Percentiles rank a stretch among this genome's conserved stretches.
phyloP scores from a whole-genome alignment of 2,329 filamentous ascomycete species.

The Thelonectria olida region DNA sequence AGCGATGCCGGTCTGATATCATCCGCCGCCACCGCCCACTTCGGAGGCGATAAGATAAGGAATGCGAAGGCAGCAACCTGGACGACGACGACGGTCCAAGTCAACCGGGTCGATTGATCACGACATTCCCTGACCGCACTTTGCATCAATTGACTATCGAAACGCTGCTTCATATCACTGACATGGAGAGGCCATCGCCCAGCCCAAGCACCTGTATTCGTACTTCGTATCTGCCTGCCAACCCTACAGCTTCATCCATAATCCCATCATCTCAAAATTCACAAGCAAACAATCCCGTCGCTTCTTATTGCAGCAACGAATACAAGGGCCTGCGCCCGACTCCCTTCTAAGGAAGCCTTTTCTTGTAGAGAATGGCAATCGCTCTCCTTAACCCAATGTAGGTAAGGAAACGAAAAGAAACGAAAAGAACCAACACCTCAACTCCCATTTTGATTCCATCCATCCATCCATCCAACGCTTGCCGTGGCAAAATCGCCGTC shows the following conservation, averaged over 20 bases:
- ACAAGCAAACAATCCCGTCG: conserved; percentile 20
- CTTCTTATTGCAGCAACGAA: conserved; percentile 21
- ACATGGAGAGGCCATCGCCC: background rate
- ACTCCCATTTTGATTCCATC: conserved; percentile 25
- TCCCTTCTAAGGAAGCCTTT: conserved; percentile 28
- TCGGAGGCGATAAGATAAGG: conserved; percentile 38
- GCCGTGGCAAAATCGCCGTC: conserved; percentile 24
- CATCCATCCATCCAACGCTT: conserved; percentile 20
- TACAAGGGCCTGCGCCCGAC: conserved; percentile 34
- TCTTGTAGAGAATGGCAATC: conserved; percentile 29
- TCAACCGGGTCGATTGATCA: background rate
- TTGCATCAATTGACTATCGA: background rate
- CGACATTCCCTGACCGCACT: background rate
- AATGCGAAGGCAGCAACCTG: conserved; percentile 32
- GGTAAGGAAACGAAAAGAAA: conserved; percentile 1
- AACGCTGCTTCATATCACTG: background rate
- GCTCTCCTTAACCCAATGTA: background rate
- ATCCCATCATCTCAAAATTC: no score
- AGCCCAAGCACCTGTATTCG: background rate
- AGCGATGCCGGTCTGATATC: conserved; percentile 37
- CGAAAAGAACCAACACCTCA: conserved; percentile 20
- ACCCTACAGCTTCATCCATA: background rate
- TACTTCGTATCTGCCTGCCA: background rate
- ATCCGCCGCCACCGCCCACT: conserved; percentile 27
- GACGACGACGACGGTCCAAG: conserved; percentile 23